Base-by-base conservation (phyloP, 306 rosid genomes). In the Acacia confusa region DNA sequence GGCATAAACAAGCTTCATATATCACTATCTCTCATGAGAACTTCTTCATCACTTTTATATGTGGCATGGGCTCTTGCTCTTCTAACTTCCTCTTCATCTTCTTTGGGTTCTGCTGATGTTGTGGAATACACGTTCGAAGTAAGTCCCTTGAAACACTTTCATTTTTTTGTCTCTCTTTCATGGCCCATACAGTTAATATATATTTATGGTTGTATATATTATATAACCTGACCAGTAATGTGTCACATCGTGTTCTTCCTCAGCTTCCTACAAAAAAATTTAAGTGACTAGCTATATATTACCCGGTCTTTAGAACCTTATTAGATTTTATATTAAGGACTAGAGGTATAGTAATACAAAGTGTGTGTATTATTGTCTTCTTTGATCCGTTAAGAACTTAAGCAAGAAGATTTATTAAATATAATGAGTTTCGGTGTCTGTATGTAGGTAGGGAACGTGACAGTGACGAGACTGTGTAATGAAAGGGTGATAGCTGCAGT, bases 81-180 rank as follows among this genome's bases (percentile, higher is more conserved):
- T 30, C 74, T 87, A 27, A 85, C 86, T 66, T 82, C 82, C 61
- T 82, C 84, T 15, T 89, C n/a, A n/a, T n/a, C 84, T 15, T 85
- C 88, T 24, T 7, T 81, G 61, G 80, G 82, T 69, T 91, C 87
- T 43, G 94, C 85, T 67, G 84, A 86, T 57, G 69, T 79, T 20
- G 89, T 87, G 44, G 90, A 91, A 84, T 84, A 87, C 68, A 63
- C 87, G 25, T 86, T 82, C 22, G 2, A 74, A 61, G 94, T 90
- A 87, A 80, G 38, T 16, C 3, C 3, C 20, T 44, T 34, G 9
- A 34, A 17, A 4, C 22, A 17, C 2, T 2, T 19, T 36, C 72
- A 9, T 34, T 11, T 44, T 50, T 20, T 44, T 28, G 12, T 53
- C 43, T 36, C 2, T 44, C 7, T 22, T 73, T 30, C 48, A 7